A percentile compares a stretch with the other conserved stretches of the same genome.
Conservation (phyloP, 257 asterid genomes). For the Pogostemon cablin region DNA sequence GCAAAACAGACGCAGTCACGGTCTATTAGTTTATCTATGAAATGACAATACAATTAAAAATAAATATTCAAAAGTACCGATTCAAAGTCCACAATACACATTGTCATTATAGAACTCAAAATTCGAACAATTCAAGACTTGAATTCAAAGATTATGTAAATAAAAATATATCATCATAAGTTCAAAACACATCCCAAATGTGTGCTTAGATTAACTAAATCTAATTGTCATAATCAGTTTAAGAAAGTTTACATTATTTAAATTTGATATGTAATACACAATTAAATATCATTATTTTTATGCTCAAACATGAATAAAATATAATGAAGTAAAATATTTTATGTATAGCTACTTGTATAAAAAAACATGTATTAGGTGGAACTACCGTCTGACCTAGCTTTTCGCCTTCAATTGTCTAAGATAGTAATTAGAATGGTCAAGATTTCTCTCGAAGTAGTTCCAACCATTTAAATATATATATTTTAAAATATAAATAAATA, state of each 20-base stretch:
- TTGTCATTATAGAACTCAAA: background rate
- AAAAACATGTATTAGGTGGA: background rate
- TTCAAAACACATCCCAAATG: too few relatives aligned
- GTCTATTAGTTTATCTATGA: conserved; percentile 10
- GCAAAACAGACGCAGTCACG: conserved; percentile 47
- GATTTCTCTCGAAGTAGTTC: background rate
- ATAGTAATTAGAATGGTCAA: background rate
- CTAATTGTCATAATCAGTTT: background rate
- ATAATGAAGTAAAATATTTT: background rate
- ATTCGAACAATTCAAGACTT: conserved; percentile 11
- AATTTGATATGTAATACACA: background rate
- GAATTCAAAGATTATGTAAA: background rate
- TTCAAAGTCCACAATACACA: background rate
- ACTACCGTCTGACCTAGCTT: background rate
- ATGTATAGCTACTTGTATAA: background rate
- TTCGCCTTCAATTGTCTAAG: conserved; percentile 18
- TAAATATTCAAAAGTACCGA: background rate
- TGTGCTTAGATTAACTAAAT: background rate
- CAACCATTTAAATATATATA: background rate
- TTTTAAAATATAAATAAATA: too few relatives aligned
- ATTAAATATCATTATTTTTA: background rate
- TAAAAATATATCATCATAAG: background rate
- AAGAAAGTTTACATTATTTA: background rate
- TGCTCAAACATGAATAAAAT: background rate
- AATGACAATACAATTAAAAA: background rate